phyloP scores from a whole-genome alignment of 805 yeast genomes.

The Saturnispora gosingensis region DNA sequence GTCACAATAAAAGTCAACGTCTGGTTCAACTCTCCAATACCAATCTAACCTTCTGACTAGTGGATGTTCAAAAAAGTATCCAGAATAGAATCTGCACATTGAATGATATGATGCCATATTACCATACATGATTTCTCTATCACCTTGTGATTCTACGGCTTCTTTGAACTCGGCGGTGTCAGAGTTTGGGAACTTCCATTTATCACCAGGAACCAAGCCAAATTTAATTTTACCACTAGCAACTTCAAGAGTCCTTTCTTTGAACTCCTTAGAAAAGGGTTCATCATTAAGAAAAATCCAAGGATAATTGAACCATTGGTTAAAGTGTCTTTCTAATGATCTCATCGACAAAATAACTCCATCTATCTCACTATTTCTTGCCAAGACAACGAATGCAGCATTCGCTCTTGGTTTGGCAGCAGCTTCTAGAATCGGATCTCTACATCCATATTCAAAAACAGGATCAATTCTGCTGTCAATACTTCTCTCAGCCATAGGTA shows the following conservation, averaged over 20 bases:
- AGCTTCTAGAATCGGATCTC: slow-evolving; percentile 19
- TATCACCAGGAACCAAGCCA: slow-evolving; percentile 48
- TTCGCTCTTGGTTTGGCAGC: slow-evolving; percentile 41
- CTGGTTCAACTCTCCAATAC: slow-evolving; percentile 97
- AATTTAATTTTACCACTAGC: slow-evolving; percentile 62
- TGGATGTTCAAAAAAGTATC: slow-evolving; percentile 73
- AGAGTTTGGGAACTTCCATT: slow-evolving; percentile 64
- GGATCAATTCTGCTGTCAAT: slow-evolving; percentile 20
- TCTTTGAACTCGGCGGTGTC: slow-evolving; percentile 37
- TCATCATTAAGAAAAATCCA: slow-evolving; percentile 85
- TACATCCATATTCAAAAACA: slow-evolving; percentile 28
- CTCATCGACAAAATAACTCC: slow-evolving; percentile 69
- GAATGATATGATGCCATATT: slow-evolving; percentile 74
- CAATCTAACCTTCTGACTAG: slow-evolving; percentile 64
- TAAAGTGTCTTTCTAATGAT: slow-evolving; percentile 78
- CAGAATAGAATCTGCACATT: slow-evolving; percentile 92
- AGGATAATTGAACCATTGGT: slow-evolving; percentile 90
- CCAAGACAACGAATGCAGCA: slow-evolving; percentile 78
- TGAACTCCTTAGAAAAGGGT: slow-evolving; percentile 60
- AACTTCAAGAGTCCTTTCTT: slow-evolving; percentile 36
- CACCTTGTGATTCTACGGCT: slow-evolving; percentile 66
- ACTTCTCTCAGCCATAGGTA: slow-evolving; percentile 13
- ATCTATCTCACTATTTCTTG: slow-evolving; percentile 68
- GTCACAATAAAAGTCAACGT: slow-evolving; percentile 84
- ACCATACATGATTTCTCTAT: slow-evolving; percentile 77